A percentile compares a stretch with the other conserved stretches of the same genome.
Evolutionary conservation across 2,329 filamentous ascomycete species (phyloP).

Genomic region (Eurotiales sp.): DNA sequence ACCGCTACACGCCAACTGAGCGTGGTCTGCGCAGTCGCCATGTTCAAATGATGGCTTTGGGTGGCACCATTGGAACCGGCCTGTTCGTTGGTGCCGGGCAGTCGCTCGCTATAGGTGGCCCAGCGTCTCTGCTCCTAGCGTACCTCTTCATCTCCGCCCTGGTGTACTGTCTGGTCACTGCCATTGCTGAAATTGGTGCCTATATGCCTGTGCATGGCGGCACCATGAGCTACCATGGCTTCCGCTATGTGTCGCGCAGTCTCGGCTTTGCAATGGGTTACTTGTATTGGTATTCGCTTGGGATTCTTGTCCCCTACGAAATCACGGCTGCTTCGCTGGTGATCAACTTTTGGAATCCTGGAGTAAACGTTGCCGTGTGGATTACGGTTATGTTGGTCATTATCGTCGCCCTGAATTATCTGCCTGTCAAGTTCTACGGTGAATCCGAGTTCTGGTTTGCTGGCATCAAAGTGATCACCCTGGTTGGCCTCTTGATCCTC

Average conservation of each 20-base stretch:
- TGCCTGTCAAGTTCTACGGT: constrained; percentile 50
- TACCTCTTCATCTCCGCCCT: constrained; percentile 49
- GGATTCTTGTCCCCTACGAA: constrained; percentile 53
- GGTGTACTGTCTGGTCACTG: constrained; percentile 48
- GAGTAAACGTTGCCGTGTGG: constrained; percentile 45
- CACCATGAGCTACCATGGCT: constrained; percentile 43
- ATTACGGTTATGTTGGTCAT: constrained; percentile 58
- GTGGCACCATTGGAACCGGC: constrained; percentile 56
- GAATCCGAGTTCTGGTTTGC: constrained; percentile 56
- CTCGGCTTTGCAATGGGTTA: constrained; percentile 43
- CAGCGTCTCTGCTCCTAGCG: constrained; percentile 50
- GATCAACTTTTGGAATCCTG: constrained; percentile 58
- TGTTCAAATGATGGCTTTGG: constrained; percentile 58
- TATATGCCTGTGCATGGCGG: constrained; percentile 44
- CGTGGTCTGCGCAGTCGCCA: constrained; percentile 46
- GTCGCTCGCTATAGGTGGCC: constrained; percentile 51
- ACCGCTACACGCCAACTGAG: constrained; percentile 37
- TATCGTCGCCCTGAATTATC: constrained; percentile 49
- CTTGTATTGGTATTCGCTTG: constrained; percentile 47
- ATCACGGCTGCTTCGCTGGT: constrained; percentile 64
- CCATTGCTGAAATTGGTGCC: constrained; percentile 39
- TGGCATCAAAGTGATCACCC: constrained; percentile 49
- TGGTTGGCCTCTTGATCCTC: constrained; percentile 50
- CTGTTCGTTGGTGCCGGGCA: constrained; percentile 54
- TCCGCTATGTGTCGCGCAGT: constrained; percentile 41